Conservation (phyloP, 768 basidiomycete species). For the Amanita pseudoporphyria region DNA sequence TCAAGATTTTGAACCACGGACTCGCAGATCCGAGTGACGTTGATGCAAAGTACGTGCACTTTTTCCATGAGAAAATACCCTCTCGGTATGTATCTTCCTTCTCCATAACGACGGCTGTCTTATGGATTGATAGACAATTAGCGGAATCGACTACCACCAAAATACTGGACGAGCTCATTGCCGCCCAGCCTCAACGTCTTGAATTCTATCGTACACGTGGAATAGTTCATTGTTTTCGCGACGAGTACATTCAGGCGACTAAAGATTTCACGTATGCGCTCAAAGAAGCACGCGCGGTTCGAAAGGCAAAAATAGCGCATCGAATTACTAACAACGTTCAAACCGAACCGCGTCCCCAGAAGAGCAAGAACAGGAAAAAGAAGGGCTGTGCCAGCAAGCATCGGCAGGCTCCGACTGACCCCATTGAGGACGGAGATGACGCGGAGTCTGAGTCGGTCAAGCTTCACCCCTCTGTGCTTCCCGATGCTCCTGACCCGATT, state of each 20-base stretch:
- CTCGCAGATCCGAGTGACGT: constrained; percentile 59
- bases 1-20: constrained; percentile 1
- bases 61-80: constrained; percentile 93
- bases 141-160: constrained; percentile 75
- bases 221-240: constrained; percentile 82
- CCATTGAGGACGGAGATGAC: constrained; percentile 36
- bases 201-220: constrained; percentile 88
- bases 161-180: constrained; percentile 75
- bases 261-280: constrained; percentile 79
- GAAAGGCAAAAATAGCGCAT: constrained; percentile 55
- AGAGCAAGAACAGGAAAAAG: constrained; percentile 36
- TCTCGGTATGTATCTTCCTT: constrained; percentile 50
- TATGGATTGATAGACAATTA: constrained; percentile 48
- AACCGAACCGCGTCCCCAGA: constrained; percentile 20
- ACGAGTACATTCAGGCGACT: constrained; percentile 65
- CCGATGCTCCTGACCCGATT: constrained; percentile 78
- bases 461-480: constrained; percentile 64
- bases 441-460: constrained; percentile 40
- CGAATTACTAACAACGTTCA: constrained; percentile 26
- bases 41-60: constrained; percentile 84
- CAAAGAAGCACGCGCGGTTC: constrained; percentile 62
- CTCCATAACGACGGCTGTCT: not conserved
- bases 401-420: constrained; percentile 57
- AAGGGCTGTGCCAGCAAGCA: constrained; percentile 40
- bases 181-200: constrained; percentile 60